These are phyloP conservation scores for Hippophae rhamnoides DNA, from an alignment of 306 rosid genomes.

Conservation along the genomic window DNA sequence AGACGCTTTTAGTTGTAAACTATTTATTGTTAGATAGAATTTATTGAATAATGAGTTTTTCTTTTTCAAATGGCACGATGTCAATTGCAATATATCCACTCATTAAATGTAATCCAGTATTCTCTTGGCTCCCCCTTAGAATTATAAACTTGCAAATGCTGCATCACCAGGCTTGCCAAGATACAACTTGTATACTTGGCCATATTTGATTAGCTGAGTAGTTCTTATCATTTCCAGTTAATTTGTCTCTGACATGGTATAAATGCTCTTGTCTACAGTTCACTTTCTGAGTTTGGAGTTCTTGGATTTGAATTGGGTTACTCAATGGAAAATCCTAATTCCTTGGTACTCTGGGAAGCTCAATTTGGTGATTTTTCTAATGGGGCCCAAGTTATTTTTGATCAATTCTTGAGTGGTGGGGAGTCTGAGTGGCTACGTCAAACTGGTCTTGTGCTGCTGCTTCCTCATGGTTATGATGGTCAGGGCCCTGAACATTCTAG, in stretches of 20 bases:
- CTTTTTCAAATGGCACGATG: no score
- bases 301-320: conserved; percentile 97
- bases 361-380: conserved; percentile 75
- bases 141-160: no score
- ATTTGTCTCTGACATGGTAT: conserved; percentile 13
- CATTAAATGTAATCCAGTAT: no score
- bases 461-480: conserved; percentile 96
- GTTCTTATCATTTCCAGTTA: conserved; percentile 7
- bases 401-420: conserved; percentile 61
- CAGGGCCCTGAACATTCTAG: conserved; percentile 98
- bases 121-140: no score
- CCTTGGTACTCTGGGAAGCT: conserved; percentile 95
- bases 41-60: no score
- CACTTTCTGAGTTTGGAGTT: conserved; percentile 93
- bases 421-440: conserved; percentile 97
- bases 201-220: background rate
- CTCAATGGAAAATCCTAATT: conserved; percentile 93
- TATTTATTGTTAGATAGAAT: no score
- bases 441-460: conserved; percentile 81
- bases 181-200: background rate
- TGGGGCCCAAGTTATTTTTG: conserved; percentile 71
- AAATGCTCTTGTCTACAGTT: conserved; percentile 37
- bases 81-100: no score
- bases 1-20: no score
- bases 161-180: no score